A percentile compares a stretch with the other conserved stretches of the same genome.
These are phyloP conservation scores for Singerocomus rubriflavus DNA, from an alignment of 1,284 basidiomycete species.

Conservation along the genomic window DNA sequence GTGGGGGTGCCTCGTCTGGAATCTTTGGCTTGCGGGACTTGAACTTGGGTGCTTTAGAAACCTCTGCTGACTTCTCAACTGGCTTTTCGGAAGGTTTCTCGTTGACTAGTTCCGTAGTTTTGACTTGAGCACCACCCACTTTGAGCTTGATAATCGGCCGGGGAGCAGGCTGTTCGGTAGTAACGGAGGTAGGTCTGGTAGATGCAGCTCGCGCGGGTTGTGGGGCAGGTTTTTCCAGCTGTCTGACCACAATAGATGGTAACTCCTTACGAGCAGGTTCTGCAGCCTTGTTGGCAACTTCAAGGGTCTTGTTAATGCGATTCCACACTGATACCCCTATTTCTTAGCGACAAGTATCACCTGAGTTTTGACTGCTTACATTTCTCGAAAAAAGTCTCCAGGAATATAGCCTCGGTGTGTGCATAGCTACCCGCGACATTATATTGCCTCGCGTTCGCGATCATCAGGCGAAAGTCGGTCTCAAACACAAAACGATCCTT, in stretches of 20 bases:
- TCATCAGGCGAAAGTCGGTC: slow-evolving; percentile 86
- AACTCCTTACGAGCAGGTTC: slow-evolving; percentile 30
- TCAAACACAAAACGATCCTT: slow-evolving; percentile 82
- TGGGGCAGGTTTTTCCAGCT: slow-evolving; percentile 26
- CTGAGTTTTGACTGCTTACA: slow-evolving; percentile 46
- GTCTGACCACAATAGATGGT: slow-evolving; percentile 37
- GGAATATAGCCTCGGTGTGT: slow-evolving; percentile 70
- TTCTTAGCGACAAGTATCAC: slow-evolving; percentile 4
- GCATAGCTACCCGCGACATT: slow-evolving; percentile 75
- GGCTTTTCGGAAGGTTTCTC: slow-evolving; percentile 26
- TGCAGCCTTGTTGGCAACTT: slow-evolving; percentile 39
- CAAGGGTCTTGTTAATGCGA: slow-evolving; percentile 75
- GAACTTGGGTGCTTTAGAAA: slow-evolving; percentile 31
- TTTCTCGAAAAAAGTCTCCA: slow-evolving; percentile 86
- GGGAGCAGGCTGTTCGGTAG: slow-evolving; percentile 36
- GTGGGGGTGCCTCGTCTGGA: slow-evolving; percentile 55
- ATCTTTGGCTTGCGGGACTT: slow-evolving; percentile 50
- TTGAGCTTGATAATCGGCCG: slow-evolving; percentile 61
- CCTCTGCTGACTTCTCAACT: slow-evolving; percentile 34
- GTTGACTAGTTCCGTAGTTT: slow-evolving; percentile 27
- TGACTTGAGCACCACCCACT: slow-evolving; percentile 37
- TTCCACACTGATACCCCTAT: slow-evolving; percentile 55
- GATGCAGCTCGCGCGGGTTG: slow-evolving; percentile 14
- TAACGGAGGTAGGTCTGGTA: slow-evolving; percentile 22
- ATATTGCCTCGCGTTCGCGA: slow-evolving; percentile 86